Evolutionary conservation across 495 filamentous ascomycete species (phyloP).

Genomic region (Pseudotulostoma volvatum): DNA sequence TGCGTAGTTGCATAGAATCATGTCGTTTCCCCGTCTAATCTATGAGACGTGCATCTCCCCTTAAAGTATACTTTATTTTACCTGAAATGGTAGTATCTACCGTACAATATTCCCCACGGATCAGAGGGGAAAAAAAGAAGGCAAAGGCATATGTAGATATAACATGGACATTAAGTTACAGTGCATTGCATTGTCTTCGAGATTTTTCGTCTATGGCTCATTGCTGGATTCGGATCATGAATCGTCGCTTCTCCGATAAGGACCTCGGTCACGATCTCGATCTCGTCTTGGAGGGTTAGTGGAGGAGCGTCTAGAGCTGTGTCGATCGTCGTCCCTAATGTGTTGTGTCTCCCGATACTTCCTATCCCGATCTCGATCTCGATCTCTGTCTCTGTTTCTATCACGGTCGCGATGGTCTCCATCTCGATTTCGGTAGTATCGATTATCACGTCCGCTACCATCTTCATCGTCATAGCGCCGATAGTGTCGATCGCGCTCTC

Average conservation of each 20-base stretch:
- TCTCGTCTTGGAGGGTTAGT: background rate
- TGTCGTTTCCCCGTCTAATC: no score
- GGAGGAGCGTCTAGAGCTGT: background rate
- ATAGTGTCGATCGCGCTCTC: conserved; percentile 3
- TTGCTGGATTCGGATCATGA: no score
- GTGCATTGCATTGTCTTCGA: no score
- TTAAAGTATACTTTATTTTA: no score
- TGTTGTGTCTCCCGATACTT: background rate
- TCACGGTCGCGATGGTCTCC: conserved; percentile 6
- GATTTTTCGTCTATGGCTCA: no score
- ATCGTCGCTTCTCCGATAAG: conserved; percentile 18
- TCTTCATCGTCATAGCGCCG: conserved; percentile 3
- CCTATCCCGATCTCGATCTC: background rate
- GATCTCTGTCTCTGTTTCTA: conserved; percentile 7
- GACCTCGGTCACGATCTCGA: conserved; percentile 13
- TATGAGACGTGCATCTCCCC: no score
- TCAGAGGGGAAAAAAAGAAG: no score
- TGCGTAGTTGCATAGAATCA: no score
- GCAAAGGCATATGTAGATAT: no score
- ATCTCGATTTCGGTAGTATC: conserved; percentile 6
- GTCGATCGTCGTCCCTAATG: background rate
- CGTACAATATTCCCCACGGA: no score
- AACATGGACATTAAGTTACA: no score
- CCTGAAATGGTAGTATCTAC: no score
- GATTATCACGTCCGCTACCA: conserved; percentile 5